These are phyloP conservation scores for Citrus inodora DNA, from an alignment of 345 rosid species.

Conservation along the genomic window DNA sequence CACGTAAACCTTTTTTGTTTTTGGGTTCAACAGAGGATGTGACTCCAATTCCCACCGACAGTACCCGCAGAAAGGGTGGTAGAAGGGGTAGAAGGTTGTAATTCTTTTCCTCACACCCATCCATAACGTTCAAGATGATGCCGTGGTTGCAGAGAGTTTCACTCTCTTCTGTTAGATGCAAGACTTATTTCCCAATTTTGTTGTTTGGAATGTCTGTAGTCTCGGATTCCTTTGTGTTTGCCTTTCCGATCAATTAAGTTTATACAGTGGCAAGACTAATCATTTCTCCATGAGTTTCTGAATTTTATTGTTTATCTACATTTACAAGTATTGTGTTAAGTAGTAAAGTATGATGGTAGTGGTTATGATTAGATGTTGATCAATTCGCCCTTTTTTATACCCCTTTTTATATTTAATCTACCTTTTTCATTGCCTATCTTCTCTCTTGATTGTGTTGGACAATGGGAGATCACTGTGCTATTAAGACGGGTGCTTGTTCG, in stretches of 20 bases:
- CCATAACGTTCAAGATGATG: conserved; percentile 9
- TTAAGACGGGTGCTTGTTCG: too few species aligned
- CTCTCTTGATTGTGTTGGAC: too few species aligned
- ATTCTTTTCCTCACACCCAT: conserved; percentile 7
- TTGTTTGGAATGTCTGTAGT: conserved; percentile 19
- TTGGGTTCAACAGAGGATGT: conserved; percentile 64
- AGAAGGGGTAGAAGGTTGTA: conserved; percentile 90
- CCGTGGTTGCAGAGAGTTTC: conserved; percentile 7
- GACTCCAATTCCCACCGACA: conserved; percentile 90
- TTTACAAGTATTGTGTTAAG: not conserved
- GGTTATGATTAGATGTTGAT: not conserved
- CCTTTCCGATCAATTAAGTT: not conserved
- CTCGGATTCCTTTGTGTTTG: not conserved
- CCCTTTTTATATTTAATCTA: too few species aligned
- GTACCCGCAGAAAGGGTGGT: conserved; percentile 91
- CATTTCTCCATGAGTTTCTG: not conserved
- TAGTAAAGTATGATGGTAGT: not conserved
- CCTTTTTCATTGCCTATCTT: too few species aligned
- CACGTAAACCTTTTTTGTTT: not conserved
- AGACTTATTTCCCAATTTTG: conserved; percentile 1
- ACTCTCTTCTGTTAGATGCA: not conserved
- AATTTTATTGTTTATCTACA: not conserved
- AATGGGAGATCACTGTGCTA: too few species aligned
- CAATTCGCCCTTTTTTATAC: not conserved
- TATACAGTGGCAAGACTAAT: not conserved